phyloP scores from a whole-genome alignment of 2,329 filamentous ascomycete genomes.

The Cephalotrichum gorgonifer region DNA sequence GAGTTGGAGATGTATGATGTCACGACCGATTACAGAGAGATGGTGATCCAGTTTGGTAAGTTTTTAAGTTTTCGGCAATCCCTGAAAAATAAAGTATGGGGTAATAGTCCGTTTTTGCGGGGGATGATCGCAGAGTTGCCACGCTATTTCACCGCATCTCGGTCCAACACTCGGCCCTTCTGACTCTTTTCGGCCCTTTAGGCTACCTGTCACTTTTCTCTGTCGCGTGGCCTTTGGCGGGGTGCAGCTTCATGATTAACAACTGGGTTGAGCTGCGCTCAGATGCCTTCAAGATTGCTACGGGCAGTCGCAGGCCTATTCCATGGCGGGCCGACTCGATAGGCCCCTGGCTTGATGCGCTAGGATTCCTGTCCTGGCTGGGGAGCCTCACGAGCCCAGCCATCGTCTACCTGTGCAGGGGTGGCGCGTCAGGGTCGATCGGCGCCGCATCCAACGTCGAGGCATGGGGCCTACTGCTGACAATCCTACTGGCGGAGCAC shows the following conservation, averaged over 20 bases:
- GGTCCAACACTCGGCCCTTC: not conserved
- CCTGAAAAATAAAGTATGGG: not conserved
- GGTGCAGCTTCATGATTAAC: slow-evolving; percentile 80
- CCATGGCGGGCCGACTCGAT: slow-evolving; percentile 90
- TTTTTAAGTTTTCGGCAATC: slow-evolving; percentile 2
- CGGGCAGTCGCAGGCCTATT: slow-evolving; percentile 78
- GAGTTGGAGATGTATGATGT: slow-evolving; percentile 81
- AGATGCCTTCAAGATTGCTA: slow-evolving; percentile 88
- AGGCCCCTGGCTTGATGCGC: slow-evolving; percentile 77
- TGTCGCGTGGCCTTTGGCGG: slow-evolving; percentile 88
- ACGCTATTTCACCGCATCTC: not conserved
- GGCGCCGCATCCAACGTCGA: slow-evolving; percentile 62
- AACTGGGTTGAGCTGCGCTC: slow-evolving; percentile 93
- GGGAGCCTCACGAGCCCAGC: slow-evolving; percentile 81
- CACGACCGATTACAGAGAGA: slow-evolving; percentile 81
- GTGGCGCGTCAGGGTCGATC: slow-evolving; percentile 47
- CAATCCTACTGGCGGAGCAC: slow-evolving; percentile 81
- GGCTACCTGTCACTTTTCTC: slow-evolving; percentile 88
- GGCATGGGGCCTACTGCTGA: slow-evolving; percentile 70
- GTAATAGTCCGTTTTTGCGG: not conserved
- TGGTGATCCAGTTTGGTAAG: slow-evolving; percentile 70
- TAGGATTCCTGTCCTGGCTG: slow-evolving; percentile 88
- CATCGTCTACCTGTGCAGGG: slow-evolving; percentile 78
- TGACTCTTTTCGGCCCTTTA: slow-evolving; percentile 16
- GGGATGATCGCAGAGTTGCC: not conserved